Conservation (phyloP, 176 grass and related monocot genomes). For the Oryza brachyantha region DNA sequence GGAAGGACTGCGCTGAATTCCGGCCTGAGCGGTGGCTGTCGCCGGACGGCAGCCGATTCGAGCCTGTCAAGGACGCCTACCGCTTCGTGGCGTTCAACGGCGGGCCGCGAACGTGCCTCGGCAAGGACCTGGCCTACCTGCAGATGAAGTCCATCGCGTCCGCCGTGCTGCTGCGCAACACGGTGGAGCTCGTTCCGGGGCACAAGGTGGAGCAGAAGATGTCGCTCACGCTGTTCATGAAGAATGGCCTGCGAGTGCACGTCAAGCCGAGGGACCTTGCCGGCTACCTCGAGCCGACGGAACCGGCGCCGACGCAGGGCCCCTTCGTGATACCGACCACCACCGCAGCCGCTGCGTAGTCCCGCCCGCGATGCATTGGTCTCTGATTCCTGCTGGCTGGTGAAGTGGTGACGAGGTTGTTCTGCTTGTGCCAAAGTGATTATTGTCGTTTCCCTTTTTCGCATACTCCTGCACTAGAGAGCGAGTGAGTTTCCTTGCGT, state of each 20-base stretch:
- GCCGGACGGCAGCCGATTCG: constrained; percentile 59
- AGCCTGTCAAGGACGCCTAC: constrained; percentile 69
- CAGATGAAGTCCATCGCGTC: constrained; percentile 97
- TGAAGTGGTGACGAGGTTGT: no score
- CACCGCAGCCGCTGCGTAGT: constrained; percentile 61
- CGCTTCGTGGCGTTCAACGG: constrained; percentile 94
- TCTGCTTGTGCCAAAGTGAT: background rate
- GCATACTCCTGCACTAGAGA: background rate
- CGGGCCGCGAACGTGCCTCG: constrained; percentile 85
- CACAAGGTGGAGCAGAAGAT: constrained; percentile 96
- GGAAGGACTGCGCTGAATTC: constrained; percentile 87
- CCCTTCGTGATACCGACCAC: constrained; percentile 41
- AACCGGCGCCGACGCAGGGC: background rate
- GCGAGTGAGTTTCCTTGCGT: background rate
- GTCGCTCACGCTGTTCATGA: constrained; percentile 99
- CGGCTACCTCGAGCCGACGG: constrained; percentile 20
- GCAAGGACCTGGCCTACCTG: constrained; percentile 93
- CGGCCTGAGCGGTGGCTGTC: constrained; percentile 86
- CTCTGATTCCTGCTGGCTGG: background rate
- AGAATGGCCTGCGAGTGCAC: constrained; percentile 71
- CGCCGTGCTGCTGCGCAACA: constrained; percentile 83
- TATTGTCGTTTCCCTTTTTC: background rate
- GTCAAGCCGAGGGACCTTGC: constrained; percentile 65
- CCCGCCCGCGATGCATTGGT: background rate
- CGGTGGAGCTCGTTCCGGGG: constrained; percentile 63